Percentiles rank a stretch among this genome's conserved stretches.
These are phyloP conservation scores for Chrysosporium keratinophilum DNA, from an alignment of 2,329 filamentous ascomycete species.

Conservation along the genomic window DNA sequence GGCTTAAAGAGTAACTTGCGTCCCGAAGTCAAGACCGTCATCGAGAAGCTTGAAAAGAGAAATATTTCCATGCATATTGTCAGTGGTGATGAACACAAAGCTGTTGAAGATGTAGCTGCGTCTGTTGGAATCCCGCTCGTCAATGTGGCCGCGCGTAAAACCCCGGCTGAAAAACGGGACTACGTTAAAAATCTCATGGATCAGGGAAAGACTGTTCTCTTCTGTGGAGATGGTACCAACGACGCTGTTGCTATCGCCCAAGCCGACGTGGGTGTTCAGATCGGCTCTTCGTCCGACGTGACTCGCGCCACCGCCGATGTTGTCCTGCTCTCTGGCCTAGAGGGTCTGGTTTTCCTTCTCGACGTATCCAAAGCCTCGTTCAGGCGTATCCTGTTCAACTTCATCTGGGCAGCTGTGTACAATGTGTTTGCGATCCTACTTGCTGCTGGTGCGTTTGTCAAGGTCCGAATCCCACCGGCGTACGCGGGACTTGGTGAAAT, in stretches of 20 bases:
- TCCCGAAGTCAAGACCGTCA: constrained; percentile 42
- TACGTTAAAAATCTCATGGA: constrained; percentile 39
- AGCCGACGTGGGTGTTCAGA: constrained; percentile 60
- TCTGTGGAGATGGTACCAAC: constrained; percentile 70
- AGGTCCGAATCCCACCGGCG: constrained; percentile 48
- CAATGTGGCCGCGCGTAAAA: constrained; percentile 39
- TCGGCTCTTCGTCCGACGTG: constrained; percentile 54
- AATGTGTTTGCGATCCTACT: constrained; percentile 59
- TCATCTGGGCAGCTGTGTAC: constrained; percentile 59
- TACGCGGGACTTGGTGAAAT: constrained; percentile 63
- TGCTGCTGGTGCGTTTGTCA: constrained; percentile 55
- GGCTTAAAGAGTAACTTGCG: constrained; percentile 42
- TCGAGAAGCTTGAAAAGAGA: constrained; percentile 41
- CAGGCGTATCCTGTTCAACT: constrained; percentile 54
- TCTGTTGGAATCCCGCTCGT: constrained; percentile 31
- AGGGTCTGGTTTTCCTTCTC: constrained; percentile 49
- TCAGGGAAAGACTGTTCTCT: constrained; percentile 45
- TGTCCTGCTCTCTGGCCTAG: constrained; percentile 51
- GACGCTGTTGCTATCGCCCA: constrained; percentile 63
- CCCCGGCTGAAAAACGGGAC: constrained; percentile 45
- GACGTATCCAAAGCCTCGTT: constrained; percentile 40
- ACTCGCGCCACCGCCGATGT: constrained; percentile 59
- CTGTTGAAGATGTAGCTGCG: constrained; percentile 41
- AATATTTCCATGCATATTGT: constrained; percentile 46
- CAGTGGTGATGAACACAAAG: constrained; percentile 45